Percentiles rank a stretch among this genome's conserved stretches.
Conservation (phyloP, 2,329 filamentous ascomycete species). For the Atkinsonella texensis region DNA sequence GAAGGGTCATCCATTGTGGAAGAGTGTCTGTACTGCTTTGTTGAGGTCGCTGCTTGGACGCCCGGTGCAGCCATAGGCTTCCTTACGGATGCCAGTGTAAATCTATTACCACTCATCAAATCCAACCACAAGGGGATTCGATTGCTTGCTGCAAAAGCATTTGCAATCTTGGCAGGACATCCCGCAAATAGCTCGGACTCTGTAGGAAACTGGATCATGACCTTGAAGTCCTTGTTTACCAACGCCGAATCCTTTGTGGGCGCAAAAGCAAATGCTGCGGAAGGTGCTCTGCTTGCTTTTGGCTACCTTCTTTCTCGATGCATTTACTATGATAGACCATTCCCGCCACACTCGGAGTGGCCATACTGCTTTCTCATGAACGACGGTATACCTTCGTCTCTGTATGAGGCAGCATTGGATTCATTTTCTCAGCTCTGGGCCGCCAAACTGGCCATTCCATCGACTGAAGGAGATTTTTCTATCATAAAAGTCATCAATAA, state of each 20-base stretch:
- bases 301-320: slow-evolving; percentile 31
- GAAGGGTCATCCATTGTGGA: slow-evolving; percentile 30
- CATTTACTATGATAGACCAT: slow-evolving; percentile 28
- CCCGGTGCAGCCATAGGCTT: slow-evolving; percentile 38
- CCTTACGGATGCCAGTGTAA: slow-evolving; percentile 34
- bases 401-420: slow-evolving; percentile 33
- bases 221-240: slow-evolving; percentile 32
- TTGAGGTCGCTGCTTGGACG: slow-evolving; percentile 38
- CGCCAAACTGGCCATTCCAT: slow-evolving; percentile 27
- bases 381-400: slow-evolving; percentile 18
- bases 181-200: slow-evolving; percentile 26
- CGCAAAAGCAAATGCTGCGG: slow-evolving; percentile 30
- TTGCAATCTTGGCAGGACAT: slow-evolving; percentile 69
- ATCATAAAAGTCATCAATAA: slow-evolving; percentile 43
- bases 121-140: slow-evolving; percentile 64
- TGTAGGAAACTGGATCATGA: slow-evolving; percentile 14
- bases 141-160: slow-evolving; percentile 52
- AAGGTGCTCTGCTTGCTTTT: slow-evolving; percentile 34
- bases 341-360: slow-evolving; percentile 16
- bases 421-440: slow-evolving; percentile 35
- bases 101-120: slow-evolving; percentile 47
- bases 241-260: slow-evolving; percentile 30
- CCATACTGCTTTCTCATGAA: slow-evolving; percentile 21
- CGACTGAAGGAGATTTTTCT: slow-evolving; percentile 16
- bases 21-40: slow-evolving; percentile 39